Conservation (phyloP, 345 rosid species). For the Bruguiera gymnorhiza region DNA sequence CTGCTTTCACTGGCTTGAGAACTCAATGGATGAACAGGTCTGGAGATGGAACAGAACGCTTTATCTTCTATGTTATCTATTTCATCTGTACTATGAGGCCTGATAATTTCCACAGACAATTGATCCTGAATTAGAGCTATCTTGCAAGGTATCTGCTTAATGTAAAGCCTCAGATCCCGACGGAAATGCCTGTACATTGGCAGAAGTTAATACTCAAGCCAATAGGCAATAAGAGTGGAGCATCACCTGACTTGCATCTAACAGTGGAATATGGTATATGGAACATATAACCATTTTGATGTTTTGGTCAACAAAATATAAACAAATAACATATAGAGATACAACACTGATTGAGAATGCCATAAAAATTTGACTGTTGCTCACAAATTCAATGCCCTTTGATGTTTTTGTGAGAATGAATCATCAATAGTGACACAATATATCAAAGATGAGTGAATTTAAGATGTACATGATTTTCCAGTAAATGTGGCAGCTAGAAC, state of each 20-base stretch:
- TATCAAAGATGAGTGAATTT: too few species aligned
- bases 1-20: constrained; percentile 15
- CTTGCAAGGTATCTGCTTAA: constrained; percentile 47
- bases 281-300: too few species aligned
- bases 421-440: too few species aligned
- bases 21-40: constrained; percentile 28
- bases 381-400: too few species aligned
- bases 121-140: constrained; percentile 46
- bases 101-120: constrained; percentile 32
- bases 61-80: constrained; percentile 25
- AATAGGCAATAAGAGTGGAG: background rate
- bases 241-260: background rate
- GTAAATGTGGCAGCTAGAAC: too few species aligned
- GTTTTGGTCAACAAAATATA: too few species aligned
- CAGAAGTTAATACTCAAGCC: background rate
- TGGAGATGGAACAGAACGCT: constrained; percentile 34
- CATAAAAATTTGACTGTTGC: too few species aligned
- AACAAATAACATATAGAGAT: too few species aligned
- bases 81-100: constrained; percentile 19
- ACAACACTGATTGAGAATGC: too few species aligned
- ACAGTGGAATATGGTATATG: too few species aligned
- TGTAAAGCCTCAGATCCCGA: constrained; percentile 42
- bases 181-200: constrained; percentile 46
- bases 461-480: too few species aligned
- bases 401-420: too few species aligned